Evolutionary conservation across 2,329 filamentous ascomycete species (phyloP), one percentile per base, ranked within the genome.

Genomic region (Stemphylium beticola): DNA sequence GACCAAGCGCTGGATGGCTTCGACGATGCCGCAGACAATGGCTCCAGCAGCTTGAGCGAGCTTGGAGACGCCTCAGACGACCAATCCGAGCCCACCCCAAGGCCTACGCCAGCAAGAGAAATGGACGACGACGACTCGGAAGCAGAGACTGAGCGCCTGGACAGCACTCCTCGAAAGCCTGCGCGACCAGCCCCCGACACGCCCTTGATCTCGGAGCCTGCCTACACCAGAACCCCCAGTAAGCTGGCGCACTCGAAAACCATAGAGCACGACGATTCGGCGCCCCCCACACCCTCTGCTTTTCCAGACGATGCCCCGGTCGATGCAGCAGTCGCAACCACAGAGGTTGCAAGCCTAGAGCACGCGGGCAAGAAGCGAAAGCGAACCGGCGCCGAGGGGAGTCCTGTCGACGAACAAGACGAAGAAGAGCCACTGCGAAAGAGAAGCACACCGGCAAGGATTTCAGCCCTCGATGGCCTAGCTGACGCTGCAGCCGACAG

Each of bases 11-110:
- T 63, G 24, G 52, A 55, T 43, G 57, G 39, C 49, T 62, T 69
- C 42, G 72, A 74, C 40, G 65, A 70, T 67, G 90, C 89, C 73
- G 87, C 87, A 73, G 73, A 75, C 52, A 69, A 73, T 55, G 57
- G 90, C 48, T 97, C 93, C 34, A 98, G 93, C 76, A 95, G 92
- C 68, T 82, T 98, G 66, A 97, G 92, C 78, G 93, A 97, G 67
- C 90, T 96, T 52, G 92, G 93, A 69, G 73, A 96, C 68, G 87
- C 91, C 58, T 88, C 91, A 46, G 86, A 90, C 60, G 88, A 83
- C 26, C 68, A 73, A 31, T 76, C 72, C 15, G 73, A 73, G 51
- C 62, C 66, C 17, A 73, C 69, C n/a, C 70, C 70, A 33, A 61
- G 61, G 36, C 63, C 65, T 14, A 49, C 60, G 20, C 44, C 53